Base-by-base conservation (phyloP, 2,329 filamentous ascomycete genomes). In the Aspergillus pseudoviridinutans region DNA sequence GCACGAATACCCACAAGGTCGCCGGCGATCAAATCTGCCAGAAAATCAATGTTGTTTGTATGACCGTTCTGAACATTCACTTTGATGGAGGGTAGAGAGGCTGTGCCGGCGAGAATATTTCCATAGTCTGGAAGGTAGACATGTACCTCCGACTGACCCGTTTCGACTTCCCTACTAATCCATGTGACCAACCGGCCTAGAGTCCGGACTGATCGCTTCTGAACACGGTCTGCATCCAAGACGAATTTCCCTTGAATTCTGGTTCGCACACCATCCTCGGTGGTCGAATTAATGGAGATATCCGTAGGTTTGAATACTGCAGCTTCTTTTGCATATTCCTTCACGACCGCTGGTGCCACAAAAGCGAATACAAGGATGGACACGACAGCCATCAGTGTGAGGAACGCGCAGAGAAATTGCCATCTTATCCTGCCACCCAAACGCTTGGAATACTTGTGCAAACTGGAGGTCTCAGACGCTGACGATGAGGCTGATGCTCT, bases 291-390 rank as follows among this genome's bases (percentile, higher is more conserved):
- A 58, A 99, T 86, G 1, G 92, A 91, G 22, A 99, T 76, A 64
- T 87, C 89, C 5, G 88, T 92, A 1, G 94, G 91, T 69, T 92
- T 86, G 63, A 99, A 84, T 20, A 93, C 86, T 25, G 88, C 82
- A 3, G 92, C 91, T 72, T 92, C 82, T 74, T 93, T 88, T 51
- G 89, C 90, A 74, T 99, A 99, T 70, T 91, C 84, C 74, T 96
- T 86, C 10, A 96, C 85, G 7, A 88, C 85, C 17, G 88, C 86
- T 1, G 93, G 92, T 0, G 89, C 84, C 54, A 96, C 83, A 76
- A 96, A 96, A 17, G 87, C 91, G 56, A 93, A 78, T 17, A 89
- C 75, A 58, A 97, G 86, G 64, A 96, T 91, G 28, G 81, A 71
- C 24, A 93, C 66, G 5, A 88, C 80, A 6, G 87, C 67, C 1